These are phyloP conservation scores for Scalesia atractyloides DNA, from an alignment of 129 eudicot species.

Conservation along the genomic window DNA sequence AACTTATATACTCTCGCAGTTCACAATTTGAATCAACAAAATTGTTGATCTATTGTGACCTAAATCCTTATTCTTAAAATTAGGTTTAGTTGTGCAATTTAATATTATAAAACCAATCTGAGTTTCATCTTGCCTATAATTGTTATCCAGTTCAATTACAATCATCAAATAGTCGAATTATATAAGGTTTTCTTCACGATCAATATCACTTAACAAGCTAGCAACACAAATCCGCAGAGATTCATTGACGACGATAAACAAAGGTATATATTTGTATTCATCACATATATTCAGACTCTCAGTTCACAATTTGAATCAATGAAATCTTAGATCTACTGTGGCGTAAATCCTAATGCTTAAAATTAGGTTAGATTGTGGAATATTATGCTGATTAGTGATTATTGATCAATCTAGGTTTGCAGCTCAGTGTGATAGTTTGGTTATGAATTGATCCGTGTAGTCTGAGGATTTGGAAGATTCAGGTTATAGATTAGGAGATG, in stretches of 20 bases:
- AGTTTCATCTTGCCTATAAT: neutral
- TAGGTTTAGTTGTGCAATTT: no score
- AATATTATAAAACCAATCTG: neutral
- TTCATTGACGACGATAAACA: neutral
- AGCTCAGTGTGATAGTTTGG: constrained; percentile 23
- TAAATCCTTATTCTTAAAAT: no score
- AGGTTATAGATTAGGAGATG: constrained; percentile 44
- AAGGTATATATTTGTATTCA: constrained; percentile 1
- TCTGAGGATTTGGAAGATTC: constrained; percentile 29
- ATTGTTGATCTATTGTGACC: constrained; percentile 17
- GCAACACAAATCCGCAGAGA: constrained; percentile 16
- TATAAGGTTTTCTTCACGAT: constrained; percentile 2
- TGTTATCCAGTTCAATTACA: neutral
- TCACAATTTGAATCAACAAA: neutral
- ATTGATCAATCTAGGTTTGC: constrained; percentile 11
- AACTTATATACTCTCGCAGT: neutral
- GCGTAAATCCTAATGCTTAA: constrained; percentile 8
- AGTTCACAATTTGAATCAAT: neutral
- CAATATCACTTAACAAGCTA: constrained; percentile 16
- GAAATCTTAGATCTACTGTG: constrained; percentile 22
- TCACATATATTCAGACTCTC: neutral
- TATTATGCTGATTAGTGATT: constrained; percentile 17
- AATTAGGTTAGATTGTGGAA: constrained; percentile 3
- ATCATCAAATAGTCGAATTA: constrained; percentile 3
- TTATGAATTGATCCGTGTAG: constrained; percentile 33